Conservation (phyloP, 768 basidiomycete species). For the Mycena sanguinolenta region DNA sequence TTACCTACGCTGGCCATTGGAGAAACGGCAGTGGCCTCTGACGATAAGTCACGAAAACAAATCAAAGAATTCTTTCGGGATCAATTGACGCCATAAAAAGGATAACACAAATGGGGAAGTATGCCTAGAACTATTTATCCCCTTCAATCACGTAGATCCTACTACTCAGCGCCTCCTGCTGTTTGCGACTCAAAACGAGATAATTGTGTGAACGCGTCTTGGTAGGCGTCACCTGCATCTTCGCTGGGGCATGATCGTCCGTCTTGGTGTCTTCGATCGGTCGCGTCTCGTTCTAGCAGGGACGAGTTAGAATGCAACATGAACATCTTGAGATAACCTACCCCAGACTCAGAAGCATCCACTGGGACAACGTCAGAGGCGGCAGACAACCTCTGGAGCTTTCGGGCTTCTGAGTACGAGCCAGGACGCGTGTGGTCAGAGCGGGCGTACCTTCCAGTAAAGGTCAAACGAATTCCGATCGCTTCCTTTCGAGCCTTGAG, state of each 20-base stretch:
- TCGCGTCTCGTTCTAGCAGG: conserved; percentile 2
- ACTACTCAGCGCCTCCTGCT: background rate
- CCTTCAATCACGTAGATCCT: background rate
- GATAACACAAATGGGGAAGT: background rate
- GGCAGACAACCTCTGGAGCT: conserved; percentile 26
- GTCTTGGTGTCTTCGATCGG: background rate
- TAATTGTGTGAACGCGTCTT: conserved; percentile 10
- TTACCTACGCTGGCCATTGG: conserved; percentile 17
- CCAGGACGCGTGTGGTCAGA: background rate
- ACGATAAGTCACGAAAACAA: too few species aligned
- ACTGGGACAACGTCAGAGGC: conserved; percentile 13
- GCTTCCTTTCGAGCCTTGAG: conserved; percentile 50
- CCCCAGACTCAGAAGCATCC: conserved; percentile 9
- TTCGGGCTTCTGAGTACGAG: background rate
- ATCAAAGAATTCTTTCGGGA: background rate
- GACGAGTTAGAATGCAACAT: background rate
- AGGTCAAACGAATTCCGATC: conserved; percentile 53
- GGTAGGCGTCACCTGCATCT: background rate
- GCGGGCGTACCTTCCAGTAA: conserved; percentile 45
- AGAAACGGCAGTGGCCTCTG: background rate
- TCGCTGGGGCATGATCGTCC: background rate
- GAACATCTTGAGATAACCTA: background rate
- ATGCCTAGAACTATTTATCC: background rate
- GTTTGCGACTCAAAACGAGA: conserved; percentile 20
- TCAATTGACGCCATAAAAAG: background rate